These are phyloP conservation scores for Melanogaster broomeanus DNA, from an alignment of 768 basidiomycete species.

Conservation along the genomic window DNA sequence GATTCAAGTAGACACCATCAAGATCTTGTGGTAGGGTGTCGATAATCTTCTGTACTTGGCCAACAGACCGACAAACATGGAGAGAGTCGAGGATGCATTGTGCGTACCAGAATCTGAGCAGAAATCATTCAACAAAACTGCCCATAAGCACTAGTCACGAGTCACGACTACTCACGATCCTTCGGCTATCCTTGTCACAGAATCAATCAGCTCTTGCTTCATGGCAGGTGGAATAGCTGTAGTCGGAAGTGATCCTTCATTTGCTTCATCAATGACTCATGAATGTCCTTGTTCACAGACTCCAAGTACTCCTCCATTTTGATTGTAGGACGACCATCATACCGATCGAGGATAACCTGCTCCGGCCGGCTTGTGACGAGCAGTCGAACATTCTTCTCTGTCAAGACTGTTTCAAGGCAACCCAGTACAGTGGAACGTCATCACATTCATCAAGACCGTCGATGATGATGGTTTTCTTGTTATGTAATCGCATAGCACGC, in stretches of 20 bases:
- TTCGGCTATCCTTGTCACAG: conserved; percentile 3
- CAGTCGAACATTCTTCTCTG: conserved; percentile 24
- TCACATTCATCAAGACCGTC: conserved; percentile 31
- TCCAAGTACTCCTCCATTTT: conserved; percentile 24
- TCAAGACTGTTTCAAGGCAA: conserved; percentile 24
- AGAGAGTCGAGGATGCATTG: conserved; percentile 29
- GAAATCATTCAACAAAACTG: neutral
- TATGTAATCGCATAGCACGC: conserved; percentile 22
- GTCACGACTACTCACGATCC: conserved; percentile 21
- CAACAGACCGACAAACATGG: conserved; percentile 25
- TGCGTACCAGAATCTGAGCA: conserved; percentile 27
- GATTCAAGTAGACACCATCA: conserved; percentile 20
- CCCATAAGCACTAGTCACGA: neutral
- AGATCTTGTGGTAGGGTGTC: conserved; percentile 17
- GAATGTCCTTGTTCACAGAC: conserved; percentile 21
- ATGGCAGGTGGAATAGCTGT: conserved; percentile 22
- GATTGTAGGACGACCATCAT: conserved; percentile 19
- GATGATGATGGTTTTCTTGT: conserved; percentile 22
- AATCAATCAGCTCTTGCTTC: conserved; percentile 22
- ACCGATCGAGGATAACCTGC: conserved; percentile 14
- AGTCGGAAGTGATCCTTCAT: conserved; percentile 26
- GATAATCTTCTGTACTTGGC: conserved; percentile 22
- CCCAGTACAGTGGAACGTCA: conserved; percentile 14
- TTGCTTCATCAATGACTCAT: conserved; percentile 24
- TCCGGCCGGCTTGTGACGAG: conserved; percentile 26